Evolutionary conservation across 805 yeast genomes (phyloP).

Genomic region (Metschnikowia chrysomelidarum): DNA sequence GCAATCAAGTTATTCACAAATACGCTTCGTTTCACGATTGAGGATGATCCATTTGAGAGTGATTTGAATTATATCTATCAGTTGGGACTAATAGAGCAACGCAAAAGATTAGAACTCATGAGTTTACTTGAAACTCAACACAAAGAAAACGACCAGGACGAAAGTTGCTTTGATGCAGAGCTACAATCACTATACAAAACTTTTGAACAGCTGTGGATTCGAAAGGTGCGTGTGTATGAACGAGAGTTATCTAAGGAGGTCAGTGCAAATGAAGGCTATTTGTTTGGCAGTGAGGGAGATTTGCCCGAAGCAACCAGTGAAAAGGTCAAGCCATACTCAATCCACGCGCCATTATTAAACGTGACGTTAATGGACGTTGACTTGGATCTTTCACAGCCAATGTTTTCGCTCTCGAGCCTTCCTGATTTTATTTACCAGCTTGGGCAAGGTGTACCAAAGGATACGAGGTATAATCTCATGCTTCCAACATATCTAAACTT

Average conservation of each 20-base stretch:
- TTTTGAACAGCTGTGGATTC: constrained; percentile 55
- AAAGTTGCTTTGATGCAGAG: constrained; percentile 4
- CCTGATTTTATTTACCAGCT: constrained; percentile 63
- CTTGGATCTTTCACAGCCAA: constrained; percentile 25
- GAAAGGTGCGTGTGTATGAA: constrained; percentile 52
- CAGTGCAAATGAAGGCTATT: constrained; percentile 22
- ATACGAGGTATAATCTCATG: constrained; percentile 63
- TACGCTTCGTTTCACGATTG: constrained; percentile 34
- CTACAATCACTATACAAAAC: constrained; percentile 7
- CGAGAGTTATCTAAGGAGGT: constrained; percentile 13
- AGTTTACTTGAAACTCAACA: constrained; percentile 20
- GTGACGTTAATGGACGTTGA: constrained; percentile 29
- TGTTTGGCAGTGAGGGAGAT: constrained; percentile 35
- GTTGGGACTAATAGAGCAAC: constrained; percentile 39
- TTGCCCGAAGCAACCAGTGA: constrained; percentile 20
- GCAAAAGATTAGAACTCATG: constrained; percentile 34
- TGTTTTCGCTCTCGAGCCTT: constrained; percentile 36
- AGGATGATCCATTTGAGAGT: constrained; percentile 45
- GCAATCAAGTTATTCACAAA: constrained; percentile 26
- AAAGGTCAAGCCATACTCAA: constrained; percentile 30
- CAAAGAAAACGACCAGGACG: neutral
- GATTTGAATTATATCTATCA: constrained; percentile 42
- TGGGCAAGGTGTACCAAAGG: constrained; percentile 82
- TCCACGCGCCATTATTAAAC: constrained; percentile 35
- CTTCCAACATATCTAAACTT: constrained; percentile 64